These are phyloP conservation scores for Manihot esculenta DNA, from an alignment of 441 rosid genomes.

Conservation along the genomic window DNA sequence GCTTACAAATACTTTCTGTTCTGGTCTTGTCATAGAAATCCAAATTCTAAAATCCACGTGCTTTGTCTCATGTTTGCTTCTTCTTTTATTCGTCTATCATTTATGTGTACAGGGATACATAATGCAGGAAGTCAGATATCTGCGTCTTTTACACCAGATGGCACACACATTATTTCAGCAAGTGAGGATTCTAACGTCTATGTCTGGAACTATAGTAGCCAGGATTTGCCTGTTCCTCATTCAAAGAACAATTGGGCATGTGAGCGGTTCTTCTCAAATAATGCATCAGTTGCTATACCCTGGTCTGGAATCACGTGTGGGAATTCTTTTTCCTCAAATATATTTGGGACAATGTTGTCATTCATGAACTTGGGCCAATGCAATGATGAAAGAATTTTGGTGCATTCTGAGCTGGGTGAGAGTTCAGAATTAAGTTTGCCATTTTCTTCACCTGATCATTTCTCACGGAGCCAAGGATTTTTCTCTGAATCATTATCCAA, in stretches of 20 bases:
- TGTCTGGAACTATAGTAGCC: constrained; percentile 58
- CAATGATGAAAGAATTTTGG: constrained; percentile 14
- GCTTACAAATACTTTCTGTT: background rate
- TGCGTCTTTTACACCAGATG: constrained; percentile 70
- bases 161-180: constrained; percentile 72
- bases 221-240: constrained; percentile 31
- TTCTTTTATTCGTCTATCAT: background rate
- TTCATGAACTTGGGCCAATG: background rate
- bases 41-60: background rate
- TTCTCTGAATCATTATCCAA: constrained; percentile 62
- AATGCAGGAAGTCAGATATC: constrained; percentile 58
- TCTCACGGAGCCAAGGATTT: constrained; percentile 51
- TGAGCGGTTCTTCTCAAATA: constrained; percentile 64
- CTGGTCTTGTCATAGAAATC: background rate
- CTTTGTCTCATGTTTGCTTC: background rate
- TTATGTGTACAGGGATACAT: constrained; percentile 39
- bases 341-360: constrained; percentile 20
- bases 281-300: constrained; percentile 77
- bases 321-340: constrained; percentile 18
- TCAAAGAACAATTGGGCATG: constrained; percentile 50
- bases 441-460: constrained; percentile 37
- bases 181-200: constrained; percentile 75
- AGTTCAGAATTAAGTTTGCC: constrained; percentile 31
- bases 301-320: constrained; percentile 63
- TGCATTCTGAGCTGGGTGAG: constrained; percentile 25